phyloP scores from a whole-genome alignment of 768 basidiomycete species.

The Leucocoprinus leucothites region DNA sequence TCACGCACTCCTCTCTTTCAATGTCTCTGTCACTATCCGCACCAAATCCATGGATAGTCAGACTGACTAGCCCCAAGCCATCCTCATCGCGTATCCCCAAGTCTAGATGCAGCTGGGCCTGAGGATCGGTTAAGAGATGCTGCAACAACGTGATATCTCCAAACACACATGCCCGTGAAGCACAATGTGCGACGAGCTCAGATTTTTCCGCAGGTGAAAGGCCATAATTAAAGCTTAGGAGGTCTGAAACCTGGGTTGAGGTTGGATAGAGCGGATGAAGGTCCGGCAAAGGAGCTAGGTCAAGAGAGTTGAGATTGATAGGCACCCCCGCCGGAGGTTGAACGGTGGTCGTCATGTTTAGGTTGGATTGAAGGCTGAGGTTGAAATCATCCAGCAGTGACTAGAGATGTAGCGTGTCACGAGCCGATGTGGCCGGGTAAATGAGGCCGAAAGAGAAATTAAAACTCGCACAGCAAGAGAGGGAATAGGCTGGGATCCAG shows the following conservation, averaged over 20 bases:
- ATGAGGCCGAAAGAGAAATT: too few relatives aligned
- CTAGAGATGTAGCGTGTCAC: neutral
- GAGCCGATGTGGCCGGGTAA: neutral
- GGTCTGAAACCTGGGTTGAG: constrained; percentile 53
- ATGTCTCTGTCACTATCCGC: constrained; percentile 79
- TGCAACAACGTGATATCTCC: constrained; percentile 72
- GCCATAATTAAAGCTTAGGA: constrained; percentile 65
- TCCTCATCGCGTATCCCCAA: constrained; percentile 78
- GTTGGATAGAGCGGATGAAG: constrained; percentile 78
- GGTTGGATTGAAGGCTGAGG: neutral
- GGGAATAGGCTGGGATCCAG: neutral
- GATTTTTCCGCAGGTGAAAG: constrained; percentile 65
- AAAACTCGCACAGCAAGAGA: neutral
- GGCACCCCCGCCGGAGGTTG: constrained; percentile 3
- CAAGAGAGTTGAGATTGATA: constrained; percentile 32
- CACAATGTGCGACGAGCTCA: constrained; percentile 69
- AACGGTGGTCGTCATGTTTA: constrained; percentile 15
- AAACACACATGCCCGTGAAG: constrained; percentile 75
- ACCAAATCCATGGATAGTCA: constrained; percentile 78
- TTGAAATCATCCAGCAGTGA: neutral
- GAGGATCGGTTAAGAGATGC: constrained; percentile 66
- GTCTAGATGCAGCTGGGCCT: constrained; percentile 65
- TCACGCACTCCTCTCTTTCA: constrained; percentile 88
- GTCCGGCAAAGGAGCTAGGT: constrained; percentile 75
- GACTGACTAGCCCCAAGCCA: constrained; percentile 75